Evolutionary conservation across 2,329 filamentous ascomycete genomes (phyloP).

Genomic region (Colletotrichum sp.): DNA sequence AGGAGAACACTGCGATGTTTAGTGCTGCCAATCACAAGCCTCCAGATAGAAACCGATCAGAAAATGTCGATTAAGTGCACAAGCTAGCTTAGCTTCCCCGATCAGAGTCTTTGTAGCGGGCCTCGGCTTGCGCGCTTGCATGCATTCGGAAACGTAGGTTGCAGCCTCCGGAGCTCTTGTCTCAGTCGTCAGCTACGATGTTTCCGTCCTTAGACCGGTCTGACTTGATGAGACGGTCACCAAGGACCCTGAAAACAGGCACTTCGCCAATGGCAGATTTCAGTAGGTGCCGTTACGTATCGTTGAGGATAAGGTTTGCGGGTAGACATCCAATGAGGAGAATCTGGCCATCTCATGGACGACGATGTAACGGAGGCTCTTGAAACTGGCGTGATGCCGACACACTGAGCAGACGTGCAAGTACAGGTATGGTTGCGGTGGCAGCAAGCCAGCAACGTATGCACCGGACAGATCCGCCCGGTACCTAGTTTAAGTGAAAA

Average conservation of each 20-base stretch:
- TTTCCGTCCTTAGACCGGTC: background rate
- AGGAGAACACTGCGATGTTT: background rate
- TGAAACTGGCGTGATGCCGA: background rate
- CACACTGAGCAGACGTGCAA: background rate
- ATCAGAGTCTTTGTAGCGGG: background rate
- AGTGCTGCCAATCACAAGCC: background rate
- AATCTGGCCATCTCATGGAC: background rate
- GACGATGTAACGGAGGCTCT: background rate
- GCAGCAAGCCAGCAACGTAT: background rate
- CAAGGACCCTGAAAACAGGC: conserved; percentile 6
- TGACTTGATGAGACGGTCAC: background rate
- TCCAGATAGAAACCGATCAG: background rate
- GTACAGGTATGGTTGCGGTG: background rate
- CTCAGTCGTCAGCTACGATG: background rate
- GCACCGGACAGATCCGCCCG: background rate
- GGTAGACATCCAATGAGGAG: background rate
- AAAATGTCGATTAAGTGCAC: background rate
- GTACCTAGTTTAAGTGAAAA: background rate
- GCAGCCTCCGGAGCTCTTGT: background rate
- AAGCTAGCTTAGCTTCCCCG: background rate
- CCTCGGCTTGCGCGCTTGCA: background rate
- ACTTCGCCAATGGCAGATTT: background rate
- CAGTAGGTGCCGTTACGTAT: background rate
- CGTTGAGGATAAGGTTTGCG: background rate
- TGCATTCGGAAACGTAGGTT: background rate